Base-by-base conservation (phyloP, 148 eudicot species). In the Tetragonia tetragonoides region DNA sequence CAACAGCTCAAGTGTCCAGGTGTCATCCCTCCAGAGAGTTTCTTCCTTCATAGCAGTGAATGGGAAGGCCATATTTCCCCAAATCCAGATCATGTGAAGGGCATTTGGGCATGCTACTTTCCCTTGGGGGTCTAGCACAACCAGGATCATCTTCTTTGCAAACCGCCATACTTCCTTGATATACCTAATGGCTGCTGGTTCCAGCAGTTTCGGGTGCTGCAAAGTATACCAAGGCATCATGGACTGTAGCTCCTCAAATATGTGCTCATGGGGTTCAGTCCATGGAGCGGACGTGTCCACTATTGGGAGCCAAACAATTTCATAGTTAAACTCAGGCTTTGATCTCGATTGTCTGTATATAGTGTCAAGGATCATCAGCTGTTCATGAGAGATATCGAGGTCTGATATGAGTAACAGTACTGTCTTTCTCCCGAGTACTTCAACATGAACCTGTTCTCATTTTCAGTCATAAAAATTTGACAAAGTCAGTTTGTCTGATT, bases 231-330 rank as follows among this genome's bases (percentile, higher is more conserved):
- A 96, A 10, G 93, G 86, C 99, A 96, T 96, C 82, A 56, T 53
- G 17, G 87, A 72, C 75, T 84, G 90, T 40, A 93, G 81, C 39
- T 78, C 77, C 77, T 89, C 84, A 17, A 90, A 90, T 51, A 49
- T 88, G 0, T 70, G 70, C 51, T 86, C 84, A n/a, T 80, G 83
- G 16, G n/a, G 85, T 18, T 90, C 92, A 8, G 68, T 83, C 97
- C 88, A 91, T 66, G 86, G 72, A 4, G 11, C 66, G 9, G 88
- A 59, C 65, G 74, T 85, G 54, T 92, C 94, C 16, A 87, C 74
- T 7, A 96, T 71, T 10, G 99, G 98, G 28, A 96, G 65, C 99
- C 99, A 96, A n/a, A 96, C 95, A 4, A 96, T 83, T 68, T 93
- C 93, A 57, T 93, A 93, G 6, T 83, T 84, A 28, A 79, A 75